Base-by-base conservation (phyloP, 2,329 filamentous ascomycete genomes). In the Ascochyta viciae-villosae region DNA sequence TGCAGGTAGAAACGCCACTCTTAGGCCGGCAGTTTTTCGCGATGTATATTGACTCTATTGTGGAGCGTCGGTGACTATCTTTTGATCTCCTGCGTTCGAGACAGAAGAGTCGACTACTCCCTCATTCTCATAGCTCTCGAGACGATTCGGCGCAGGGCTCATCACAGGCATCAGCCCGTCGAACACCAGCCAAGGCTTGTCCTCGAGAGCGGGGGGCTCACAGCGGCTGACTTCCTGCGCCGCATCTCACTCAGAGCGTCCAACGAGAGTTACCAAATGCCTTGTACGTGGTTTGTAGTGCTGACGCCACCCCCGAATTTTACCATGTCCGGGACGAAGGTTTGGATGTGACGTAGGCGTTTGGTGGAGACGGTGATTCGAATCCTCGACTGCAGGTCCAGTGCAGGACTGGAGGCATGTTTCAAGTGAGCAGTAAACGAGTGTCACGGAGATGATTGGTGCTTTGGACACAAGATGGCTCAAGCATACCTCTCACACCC, bases 61-160 rank as follows among this genome's bases (percentile, higher is more conserved):
- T 46, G 41, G 52, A 50, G 42, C 47, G 41, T 56, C 47, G 53
- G 53, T 51, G 42, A 51, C 47, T 56, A 56, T 51, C 53, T 43
- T 56, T 44, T 33, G 38, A 34, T 47, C 47, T 43, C 6, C 29
- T 46, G 37, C 31, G 46, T 16, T 45, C 35, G 29, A 46, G 41
- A 47, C 46, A 33, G 16, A 16, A 41, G 19, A 19, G 26, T 35
- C 37, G 22, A 46, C 35, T 31, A 22, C 49, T 24, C 53, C 53
- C 47, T 51, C 42, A 43, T 47, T 29, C 48, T 51, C 53, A 51
- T 23, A 29, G 42, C 16, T 37, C 24, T n/a, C 29, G 24, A 38
- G 23, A 42, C 38, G 9, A 4, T n/a, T 50, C 24, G 37, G 34
- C 26, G 47, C 42, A 42, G 47, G 16, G 7, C 38, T 43, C 38